Evolutionary conservation across 768 basidiomycete genomes (phyloP).

Genomic region (Boletus vinaceobasis): DNA sequence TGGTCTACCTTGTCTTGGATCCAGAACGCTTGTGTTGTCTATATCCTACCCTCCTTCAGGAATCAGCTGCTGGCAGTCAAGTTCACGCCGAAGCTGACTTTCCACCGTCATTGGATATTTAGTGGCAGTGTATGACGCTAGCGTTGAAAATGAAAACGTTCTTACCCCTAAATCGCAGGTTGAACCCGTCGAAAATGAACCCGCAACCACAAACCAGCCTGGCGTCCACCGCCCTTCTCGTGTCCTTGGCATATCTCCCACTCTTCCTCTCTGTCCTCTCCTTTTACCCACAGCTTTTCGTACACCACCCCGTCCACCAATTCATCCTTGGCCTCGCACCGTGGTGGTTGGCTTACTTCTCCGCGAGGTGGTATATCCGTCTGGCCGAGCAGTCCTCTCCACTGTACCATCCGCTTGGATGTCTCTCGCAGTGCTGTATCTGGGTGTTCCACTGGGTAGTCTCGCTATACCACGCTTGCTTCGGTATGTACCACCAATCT

Average conservation of each 20-base stretch:
- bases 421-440: slow-evolving; percentile 21
- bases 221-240: slow-evolving; percentile 8
- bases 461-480: slow-evolving; percentile 17
- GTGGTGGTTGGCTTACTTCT: slow-evolving; percentile 19
- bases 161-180: slow-evolving; percentile 4
- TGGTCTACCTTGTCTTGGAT: too few species aligned
- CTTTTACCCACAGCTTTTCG: slow-evolving; percentile 8
- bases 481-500: slow-evolving; percentile 7
- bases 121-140: slow-evolving; percentile 16
- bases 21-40: too few species aligned
- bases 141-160: neutral
- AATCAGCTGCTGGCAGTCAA: too few species aligned
- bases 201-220: neutral
- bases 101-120: neutral
- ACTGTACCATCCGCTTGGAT: slow-evolving; percentile 24
- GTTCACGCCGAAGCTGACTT: too few species aligned
- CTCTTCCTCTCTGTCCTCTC: slow-evolving; percentile 17
- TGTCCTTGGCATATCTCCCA: slow-evolving; percentile 11
- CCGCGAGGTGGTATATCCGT: slow-evolving; percentile 20
- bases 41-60: too few species aligned
- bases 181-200: slow-evolving; percentile 3
- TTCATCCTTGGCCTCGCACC: slow-evolving; percentile 24
- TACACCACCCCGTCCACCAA: slow-evolving; percentile 7
- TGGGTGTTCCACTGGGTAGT: slow-evolving; percentile 26
- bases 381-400: slow-evolving; percentile 19